Conservation (phyloP, 768 basidiomycete genomes). For the Kwoniella europaea region DNA sequence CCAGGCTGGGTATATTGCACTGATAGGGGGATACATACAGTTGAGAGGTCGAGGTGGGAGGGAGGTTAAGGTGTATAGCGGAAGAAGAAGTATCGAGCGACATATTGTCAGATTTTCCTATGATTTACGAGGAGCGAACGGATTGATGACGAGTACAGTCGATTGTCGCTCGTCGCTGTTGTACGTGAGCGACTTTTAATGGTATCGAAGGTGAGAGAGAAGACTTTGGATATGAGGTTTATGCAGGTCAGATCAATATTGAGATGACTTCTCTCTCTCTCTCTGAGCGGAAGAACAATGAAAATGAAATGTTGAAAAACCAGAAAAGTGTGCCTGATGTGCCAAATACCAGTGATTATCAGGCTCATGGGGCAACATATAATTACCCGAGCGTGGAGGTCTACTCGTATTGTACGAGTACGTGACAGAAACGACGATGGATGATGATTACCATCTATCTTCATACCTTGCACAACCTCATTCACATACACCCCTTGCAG, state of each 20-base stretch:
- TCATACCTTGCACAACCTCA: background rate
- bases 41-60: conserved; percentile 48
- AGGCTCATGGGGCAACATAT: background rate
- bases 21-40: conserved; percentile 25
- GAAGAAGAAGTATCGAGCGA: conserved; percentile 50
- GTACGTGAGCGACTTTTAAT: too few relatives aligned
- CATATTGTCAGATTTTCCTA: conserved; percentile 31
- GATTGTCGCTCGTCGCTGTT: too few relatives aligned
- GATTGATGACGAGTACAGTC: too few relatives aligned
- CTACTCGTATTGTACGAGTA: too few relatives aligned
- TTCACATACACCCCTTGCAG: conserved; percentile 3
- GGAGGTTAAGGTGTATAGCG: conserved; percentile 52
- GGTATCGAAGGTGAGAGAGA: too few relatives aligned
- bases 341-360: background rate
- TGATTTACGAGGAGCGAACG: too few relatives aligned
- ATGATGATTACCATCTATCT: background rate
- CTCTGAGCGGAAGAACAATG: conserved; percentile 8
- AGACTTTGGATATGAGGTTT: too few relatives aligned
- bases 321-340: conserved; percentile 18
- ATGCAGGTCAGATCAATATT: too few relatives aligned
- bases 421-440: background rate
- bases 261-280: too few relatives aligned
- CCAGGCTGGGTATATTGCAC: too few relatives aligned
- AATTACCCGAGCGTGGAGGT: conserved; percentile 11
- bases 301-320: conserved; percentile 4